phyloP scores from a whole-genome alignment of 2,329 filamentous ascomycete genomes.

The Dendrostoma leiphaemia region DNA sequence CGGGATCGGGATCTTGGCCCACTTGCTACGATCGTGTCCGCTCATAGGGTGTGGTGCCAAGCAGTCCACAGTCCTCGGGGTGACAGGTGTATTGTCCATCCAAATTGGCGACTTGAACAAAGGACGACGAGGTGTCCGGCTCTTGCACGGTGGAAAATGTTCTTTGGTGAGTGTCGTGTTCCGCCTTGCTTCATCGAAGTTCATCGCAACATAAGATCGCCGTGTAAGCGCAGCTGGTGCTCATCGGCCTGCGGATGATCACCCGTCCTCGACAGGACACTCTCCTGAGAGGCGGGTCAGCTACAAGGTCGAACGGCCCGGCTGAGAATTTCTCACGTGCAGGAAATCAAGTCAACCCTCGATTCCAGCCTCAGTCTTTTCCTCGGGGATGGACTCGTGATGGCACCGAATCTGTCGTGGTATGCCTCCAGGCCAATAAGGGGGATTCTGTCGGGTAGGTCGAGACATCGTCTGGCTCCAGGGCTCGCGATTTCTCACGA shows the following conservation, averaged over 20 bases:
- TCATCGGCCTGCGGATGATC: background rate
- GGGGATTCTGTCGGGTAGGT: background rate
- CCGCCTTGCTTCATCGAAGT: background rate
- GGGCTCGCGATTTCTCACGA: too few species aligned
- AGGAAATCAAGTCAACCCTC: background rate
- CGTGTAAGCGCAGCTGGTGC: background rate
- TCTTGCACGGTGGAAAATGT: background rate
- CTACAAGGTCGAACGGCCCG: too few species aligned
- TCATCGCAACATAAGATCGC: background rate
- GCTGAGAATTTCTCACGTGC: background rate
- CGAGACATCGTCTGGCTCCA: too few species aligned
- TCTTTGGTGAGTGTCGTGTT: background rate
- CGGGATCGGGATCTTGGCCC: background rate
- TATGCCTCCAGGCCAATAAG: conserved; percentile 4
- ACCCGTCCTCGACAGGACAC: background rate
- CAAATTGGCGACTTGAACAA: background rate
- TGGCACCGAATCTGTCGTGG: background rate
- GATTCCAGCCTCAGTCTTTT: background rate
- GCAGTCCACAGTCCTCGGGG: background rate
- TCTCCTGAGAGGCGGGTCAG: background rate
- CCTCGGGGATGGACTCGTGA: background rate
- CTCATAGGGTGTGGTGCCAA: background rate
- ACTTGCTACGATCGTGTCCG: background rate
- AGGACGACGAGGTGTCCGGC: background rate
- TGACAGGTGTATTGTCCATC: background rate